Percentiles rank a stretch among this genome's conserved stretches.
Conservation (phyloP, 768 basidiomycete genomes). For the Suillus tomentosus region DNA sequence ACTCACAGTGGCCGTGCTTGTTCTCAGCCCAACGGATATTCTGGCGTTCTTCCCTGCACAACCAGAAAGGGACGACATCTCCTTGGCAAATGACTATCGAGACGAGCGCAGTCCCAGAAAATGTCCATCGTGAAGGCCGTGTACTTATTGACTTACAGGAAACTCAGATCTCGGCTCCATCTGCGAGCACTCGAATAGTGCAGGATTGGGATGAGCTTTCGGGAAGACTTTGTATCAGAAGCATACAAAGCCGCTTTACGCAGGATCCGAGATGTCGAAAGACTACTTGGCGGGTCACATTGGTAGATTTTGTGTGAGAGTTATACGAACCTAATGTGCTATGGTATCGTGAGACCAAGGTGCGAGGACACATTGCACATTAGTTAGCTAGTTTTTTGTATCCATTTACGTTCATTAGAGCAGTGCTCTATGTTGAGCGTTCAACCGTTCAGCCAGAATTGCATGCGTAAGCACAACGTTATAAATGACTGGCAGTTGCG, state of each 20-base stretch:
- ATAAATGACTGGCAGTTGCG: not conserved
- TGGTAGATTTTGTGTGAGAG: constrained; percentile 10
- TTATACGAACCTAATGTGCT: not conserved
- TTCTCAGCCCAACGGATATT: constrained; percentile 33
- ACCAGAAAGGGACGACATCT: not conserved
- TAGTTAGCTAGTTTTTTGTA: constrained; percentile 15
- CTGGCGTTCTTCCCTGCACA: constrained; percentile 26
- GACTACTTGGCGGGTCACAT: constrained; percentile 24
- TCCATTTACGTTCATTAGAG: not conserved
- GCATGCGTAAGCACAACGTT: not conserved
- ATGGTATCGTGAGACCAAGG: not conserved
- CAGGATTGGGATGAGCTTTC: constrained; percentile 36
- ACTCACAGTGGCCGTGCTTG: constrained; percentile 22
- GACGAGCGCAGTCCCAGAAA: not conserved
- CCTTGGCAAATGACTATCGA: not conserved
- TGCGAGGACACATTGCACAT: not conserved
- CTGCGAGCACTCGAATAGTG: constrained; percentile 15
- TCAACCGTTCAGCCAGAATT: not conserved
- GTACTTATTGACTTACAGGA: constrained; percentile 28
- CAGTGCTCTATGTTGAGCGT: not conserved
- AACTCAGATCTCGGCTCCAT: not conserved
- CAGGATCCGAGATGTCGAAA: constrained; percentile 28
- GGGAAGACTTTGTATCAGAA: constrained; percentile 30
- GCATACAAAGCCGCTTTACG: constrained; percentile 23
- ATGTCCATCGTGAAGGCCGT: constrained; percentile 22